Evolutionary conservation across 1,284 basidiomycete species (phyloP), one percentile per base, ranked within the genome.

Genomic region (Malassezia yamatoensis): DNA sequence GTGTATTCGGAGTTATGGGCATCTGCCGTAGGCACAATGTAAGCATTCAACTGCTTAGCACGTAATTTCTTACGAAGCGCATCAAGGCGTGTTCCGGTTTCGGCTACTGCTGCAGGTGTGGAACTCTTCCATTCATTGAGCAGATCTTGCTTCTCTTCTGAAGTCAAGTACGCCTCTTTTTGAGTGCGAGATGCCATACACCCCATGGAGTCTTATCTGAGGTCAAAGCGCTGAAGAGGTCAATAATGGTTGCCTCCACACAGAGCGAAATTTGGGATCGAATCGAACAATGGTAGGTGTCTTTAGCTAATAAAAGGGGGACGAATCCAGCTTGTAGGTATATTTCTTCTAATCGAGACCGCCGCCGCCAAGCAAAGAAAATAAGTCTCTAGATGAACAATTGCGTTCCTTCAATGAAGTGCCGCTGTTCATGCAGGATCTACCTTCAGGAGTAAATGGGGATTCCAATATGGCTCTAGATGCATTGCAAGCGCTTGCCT

Each of bases 341-440:
- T 29, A 7, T 7, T 29, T 29, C 4, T 29, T 16, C 45, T 43
- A 9, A 49, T 33, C n/a, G 47, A 54, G 53, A 15, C n/a, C 47
- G 40, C 35, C 54, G 33, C 29, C 48, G 12, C 48, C 47, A 45
- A n/a, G 34, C 21, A 45, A 38, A 29, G 42, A 41, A 40, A 24
- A 21, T 7, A 48, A 54, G 48, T 54, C 38, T 13, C 21, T 54
- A 5, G 61, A 63, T 9, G 63, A 63, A 7, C 47, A 40, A 29
- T n/a, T 67, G 47, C 40, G 43, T 20, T 43, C 49, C 11, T 66
- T 71, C 51, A 70, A 74, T 44, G 55, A 63, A 10, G 61, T 79
- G 4, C 93, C 94, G 3, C 78, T 98, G 35, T 98, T 98, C 77
- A 96, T 96, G 90, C 84, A 84, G 64, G 81, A 84, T 37, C 80